Conservation (phyloP, 129 eudicot genomes). For the Oenanthe sinensis region DNA sequence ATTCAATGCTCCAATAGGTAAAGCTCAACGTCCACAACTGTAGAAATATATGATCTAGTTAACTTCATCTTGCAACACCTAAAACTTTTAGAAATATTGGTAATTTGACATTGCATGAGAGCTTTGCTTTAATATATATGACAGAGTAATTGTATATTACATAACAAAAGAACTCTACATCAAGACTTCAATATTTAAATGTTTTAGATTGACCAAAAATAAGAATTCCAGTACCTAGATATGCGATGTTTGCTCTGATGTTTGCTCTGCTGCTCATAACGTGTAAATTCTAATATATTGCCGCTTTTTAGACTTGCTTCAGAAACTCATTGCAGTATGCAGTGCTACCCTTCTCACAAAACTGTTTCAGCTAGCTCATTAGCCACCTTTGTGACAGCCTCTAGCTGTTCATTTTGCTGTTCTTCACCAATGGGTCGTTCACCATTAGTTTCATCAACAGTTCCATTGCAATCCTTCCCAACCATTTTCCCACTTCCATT, state of each 20-base stretch:
- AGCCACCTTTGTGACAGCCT: neutral
- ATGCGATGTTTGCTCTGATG: conserved; percentile 4
- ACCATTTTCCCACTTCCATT: conserved; percentile 9
- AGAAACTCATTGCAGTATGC: conserved; percentile 29
- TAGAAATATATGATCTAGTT: too few species aligned
- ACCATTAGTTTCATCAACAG: conserved; percentile 18
- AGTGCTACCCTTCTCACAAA: conserved; percentile 12
- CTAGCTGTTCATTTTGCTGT: conserved; percentile 3
- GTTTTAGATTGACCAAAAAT: neutral
- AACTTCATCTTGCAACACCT: too few species aligned
- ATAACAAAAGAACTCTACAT: conserved; percentile 5
- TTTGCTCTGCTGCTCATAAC: conserved; percentile 23
- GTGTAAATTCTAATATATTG: conserved; percentile 6
- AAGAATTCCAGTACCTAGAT: neutral
- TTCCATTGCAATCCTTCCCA: conserved; percentile 32
- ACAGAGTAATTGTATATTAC: neutral
- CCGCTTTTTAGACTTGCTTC: conserved; percentile 57
- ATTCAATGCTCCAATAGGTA: conserved; percentile 38
- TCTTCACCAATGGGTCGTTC: conserved; percentile 7
- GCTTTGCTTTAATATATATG: neutral
- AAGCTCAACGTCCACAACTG: too few species aligned
- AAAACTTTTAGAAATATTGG: too few species aligned
- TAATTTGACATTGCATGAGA: too few species aligned
- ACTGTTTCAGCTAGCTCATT: conserved; percentile 14
- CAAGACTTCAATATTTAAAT: neutral